Base-by-base conservation (phyloP, 306 rosid species). In the Lathyrus oleraceus region DNA sequence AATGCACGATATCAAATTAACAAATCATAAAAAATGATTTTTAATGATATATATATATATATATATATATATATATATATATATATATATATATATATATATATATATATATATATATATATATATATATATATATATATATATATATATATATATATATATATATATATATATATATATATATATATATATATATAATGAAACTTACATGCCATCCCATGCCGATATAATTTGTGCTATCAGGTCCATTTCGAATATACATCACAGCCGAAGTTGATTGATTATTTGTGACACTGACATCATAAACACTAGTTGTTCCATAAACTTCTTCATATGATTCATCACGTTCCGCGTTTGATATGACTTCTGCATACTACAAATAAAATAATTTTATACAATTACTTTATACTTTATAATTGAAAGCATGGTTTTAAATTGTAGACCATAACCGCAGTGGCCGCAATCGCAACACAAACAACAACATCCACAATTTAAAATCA, bases 171-270 rank as follows among this genome's bases (percentile, higher is more conserved):
- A 25, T 25, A 25, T 25, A 25, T 25, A 25, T 25, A 25, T 25
- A 25, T 25, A 25, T 25, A 25, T 25, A 25, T 25, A 25, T 2
- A 25, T 25, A 25, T 2, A 25, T 25, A 6, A 6, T 32, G 6
- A 43, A 42, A 74, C 73, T 74, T 8, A 68, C 80, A 12, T 59
- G 75, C 56, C 64, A 73, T 49, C 77, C 70, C 1, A 9, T 0
- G 1, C 10, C 9, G 0, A 72, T 62, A 5, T 4, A 35, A 42
- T 36, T 59, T 7, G 1, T 17, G 2, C 1, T 0, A 43, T 42
- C 38, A 1, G 3, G 4, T 36, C 56, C 70, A 45, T 51, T 76
- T 30, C 11, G 49, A 69, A 69, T 21, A 70, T 70, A 69, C 32
- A 69, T 1, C 2, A 27, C 16, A 13, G 65, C 5, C 14, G 63